Percentiles rank a stretch among this genome's conserved stretches.
phyloP scores from a whole-genome alignment of 1,284 basidiomycete species.

The Grifola frondosa region DNA sequence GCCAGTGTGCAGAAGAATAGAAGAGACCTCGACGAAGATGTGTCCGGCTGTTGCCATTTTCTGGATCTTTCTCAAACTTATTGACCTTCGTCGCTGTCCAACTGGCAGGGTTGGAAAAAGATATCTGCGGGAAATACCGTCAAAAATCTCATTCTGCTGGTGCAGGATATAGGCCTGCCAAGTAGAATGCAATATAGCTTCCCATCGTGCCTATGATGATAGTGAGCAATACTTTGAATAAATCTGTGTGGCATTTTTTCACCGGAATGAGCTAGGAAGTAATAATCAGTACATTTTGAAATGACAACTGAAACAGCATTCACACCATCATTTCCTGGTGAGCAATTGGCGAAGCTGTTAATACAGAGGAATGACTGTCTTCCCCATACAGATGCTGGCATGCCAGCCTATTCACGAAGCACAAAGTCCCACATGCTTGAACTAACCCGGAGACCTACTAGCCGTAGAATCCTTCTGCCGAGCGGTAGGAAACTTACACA shows the following conservation, averaged over 20 bases:
- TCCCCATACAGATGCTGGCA: too few species aligned
- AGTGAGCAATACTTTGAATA: background rate
- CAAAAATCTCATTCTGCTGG: conserved; percentile 59
- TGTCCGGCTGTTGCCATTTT: conserved; percentile 46
- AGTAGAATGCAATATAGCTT: conserved; percentile 58
- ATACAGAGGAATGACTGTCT: too few species aligned
- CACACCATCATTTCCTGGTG: conserved; percentile 60
- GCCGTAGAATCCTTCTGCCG: too few species aligned
- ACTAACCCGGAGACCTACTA: too few species aligned
- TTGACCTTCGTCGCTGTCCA: conserved; percentile 51
- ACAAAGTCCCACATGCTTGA: too few species aligned
- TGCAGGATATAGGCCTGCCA: conserved; percentile 57
- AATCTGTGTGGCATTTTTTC: too few species aligned
- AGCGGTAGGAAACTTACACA: too few species aligned
- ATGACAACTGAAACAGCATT: conserved; percentile 5
- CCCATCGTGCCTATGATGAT: conserved; percentile 57
- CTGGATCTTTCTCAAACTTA: conserved; percentile 51
- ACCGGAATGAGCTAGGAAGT: conserved; percentile 37
- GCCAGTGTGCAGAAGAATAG: background rate
- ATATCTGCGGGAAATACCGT: conserved; percentile 56
- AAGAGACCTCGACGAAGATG: conserved; percentile 50
- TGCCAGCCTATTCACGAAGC: too few species aligned
- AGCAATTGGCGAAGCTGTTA: conserved; percentile 50
- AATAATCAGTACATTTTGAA: background rate
- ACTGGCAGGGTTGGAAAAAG: conserved; percentile 55